Conservation (phyloP, 495 filamentous ascomycete species). For the Pseudotulostoma volvatum region DNA sequence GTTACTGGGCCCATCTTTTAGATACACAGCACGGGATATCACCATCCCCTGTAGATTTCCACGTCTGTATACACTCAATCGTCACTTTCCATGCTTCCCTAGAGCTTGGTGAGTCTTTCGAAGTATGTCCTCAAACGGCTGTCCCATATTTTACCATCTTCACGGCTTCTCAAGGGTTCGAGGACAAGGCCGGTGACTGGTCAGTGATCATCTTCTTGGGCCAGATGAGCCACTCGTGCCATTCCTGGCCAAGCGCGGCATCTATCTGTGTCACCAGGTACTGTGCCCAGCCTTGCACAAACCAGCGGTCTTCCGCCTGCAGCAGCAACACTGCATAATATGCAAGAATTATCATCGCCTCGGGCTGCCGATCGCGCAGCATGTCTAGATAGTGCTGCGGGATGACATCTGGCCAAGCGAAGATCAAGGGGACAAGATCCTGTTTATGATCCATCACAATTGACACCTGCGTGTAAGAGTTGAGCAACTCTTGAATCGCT, state of each 20-base stretch:
- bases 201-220: too few species aligned
- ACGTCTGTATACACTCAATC: too few species aligned
- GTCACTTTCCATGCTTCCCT: too few species aligned
- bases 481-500: constrained; percentile 12
- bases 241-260: constrained; percentile 9
- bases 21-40: too few species aligned
- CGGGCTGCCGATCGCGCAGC: constrained; percentile 31
- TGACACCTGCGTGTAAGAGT: constrained; percentile 9
- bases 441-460: constrained; percentile 7
- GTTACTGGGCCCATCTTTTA: too few species aligned
- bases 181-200: too few species aligned
- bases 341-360: constrained; percentile 36
- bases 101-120: too few species aligned
- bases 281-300: constrained; percentile 31
- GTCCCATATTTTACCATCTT: too few species aligned
- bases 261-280: constrained; percentile 15
- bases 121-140: too few species aligned
- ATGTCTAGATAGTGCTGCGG: constrained; percentile 34
- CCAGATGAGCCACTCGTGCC: constrained; percentile 16
- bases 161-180: too few species aligned
- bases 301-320: constrained; percentile 33
- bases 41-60: too few species aligned
- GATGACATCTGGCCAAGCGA: constrained; percentile 35
- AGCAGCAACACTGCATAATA: constrained; percentile 36
- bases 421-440: constrained; percentile 18